These are phyloP conservation scores for Xerocomus cyaneibrunnescens DNA, from an alignment of 1,284 basidiomycete species.

Conservation along the genomic window DNA sequence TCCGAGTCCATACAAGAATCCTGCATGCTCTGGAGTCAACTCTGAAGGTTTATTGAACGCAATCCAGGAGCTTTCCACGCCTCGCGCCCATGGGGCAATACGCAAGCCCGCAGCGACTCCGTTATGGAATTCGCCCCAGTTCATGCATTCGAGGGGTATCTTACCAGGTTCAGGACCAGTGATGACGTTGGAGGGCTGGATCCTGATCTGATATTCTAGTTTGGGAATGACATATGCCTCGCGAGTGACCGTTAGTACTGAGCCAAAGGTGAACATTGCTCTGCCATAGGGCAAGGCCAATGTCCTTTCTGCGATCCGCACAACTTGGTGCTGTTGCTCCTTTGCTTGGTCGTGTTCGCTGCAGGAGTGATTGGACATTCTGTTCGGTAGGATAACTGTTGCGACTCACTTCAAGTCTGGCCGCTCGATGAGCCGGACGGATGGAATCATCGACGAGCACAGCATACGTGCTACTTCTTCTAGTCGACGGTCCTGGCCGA, in stretches of 20 bases:
- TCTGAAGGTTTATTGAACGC: slow-evolving; percentile 89
- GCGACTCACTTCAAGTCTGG: slow-evolving; percentile 66
- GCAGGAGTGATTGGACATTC: slow-evolving; percentile 1
- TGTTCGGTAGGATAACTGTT: neutral
- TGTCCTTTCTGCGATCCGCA: slow-evolving; percentile 81
- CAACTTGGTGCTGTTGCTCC: slow-evolving; percentile 78
- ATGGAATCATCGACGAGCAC: slow-evolving; percentile 69
- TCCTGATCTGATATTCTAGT: slow-evolving; percentile 74
- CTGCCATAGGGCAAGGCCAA: slow-evolving; percentile 83
- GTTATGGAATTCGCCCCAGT: slow-evolving; percentile 98
- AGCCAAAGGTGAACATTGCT: slow-evolving; percentile 86
- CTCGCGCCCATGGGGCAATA: slow-evolving; percentile 72
- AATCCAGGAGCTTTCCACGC: slow-evolving; percentile 90
- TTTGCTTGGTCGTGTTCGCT: slow-evolving; percentile 80
- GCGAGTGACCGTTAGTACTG: slow-evolving; percentile 66
- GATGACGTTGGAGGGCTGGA: slow-evolving; percentile 67
- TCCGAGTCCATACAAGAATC: slow-evolving; percentile 92
- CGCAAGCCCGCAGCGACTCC: slow-evolving; percentile 91
- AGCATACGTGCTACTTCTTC: slow-evolving; percentile 89
- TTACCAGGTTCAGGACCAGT: slow-evolving; percentile 66
- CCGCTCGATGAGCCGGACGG: slow-evolving; percentile 66
- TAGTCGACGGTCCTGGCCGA: slow-evolving; percentile 81
- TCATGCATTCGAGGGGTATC: slow-evolving; percentile 65
- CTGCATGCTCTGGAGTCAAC: slow-evolving; percentile 89
- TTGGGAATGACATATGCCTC: slow-evolving; percentile 80